phyloP scores from a whole-genome alignment of 208 protist species.

The Leishmania martiniquensis region DNA sequence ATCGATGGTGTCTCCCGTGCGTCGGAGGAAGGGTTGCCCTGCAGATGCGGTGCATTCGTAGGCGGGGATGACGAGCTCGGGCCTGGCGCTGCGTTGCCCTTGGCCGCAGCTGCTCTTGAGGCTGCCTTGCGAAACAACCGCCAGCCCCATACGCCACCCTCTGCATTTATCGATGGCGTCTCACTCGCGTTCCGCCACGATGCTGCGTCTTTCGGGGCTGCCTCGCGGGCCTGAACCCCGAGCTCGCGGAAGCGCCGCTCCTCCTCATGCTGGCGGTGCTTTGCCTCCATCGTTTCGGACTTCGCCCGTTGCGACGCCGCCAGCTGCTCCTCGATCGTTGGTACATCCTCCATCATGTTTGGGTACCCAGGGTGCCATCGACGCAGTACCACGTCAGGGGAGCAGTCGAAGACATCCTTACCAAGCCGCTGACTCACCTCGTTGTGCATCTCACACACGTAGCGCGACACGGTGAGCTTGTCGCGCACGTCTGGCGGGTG shows the following conservation, averaged over 20 bases:
- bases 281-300: slow-evolving; percentile 13
- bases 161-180: not conserved
- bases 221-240: slow-evolving; percentile 13
- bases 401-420: slow-evolving; percentile 79
- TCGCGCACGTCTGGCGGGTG: slow-evolving; percentile 72
- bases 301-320: slow-evolving; percentile 25
- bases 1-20: not conserved
- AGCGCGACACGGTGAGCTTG: slow-evolving; percentile 72
- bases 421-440: slow-evolving; percentile 78
- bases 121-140: slow-evolving; percentile 30
- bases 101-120: not conserved
- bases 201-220: slow-evolving; percentile 6
- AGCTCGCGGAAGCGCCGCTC: slow-evolving; percentile 21
- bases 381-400: slow-evolving; percentile 67
- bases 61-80: not conserved
- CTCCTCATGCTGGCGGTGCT: slow-evolving; percentile 17
- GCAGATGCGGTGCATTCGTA: not conserved
- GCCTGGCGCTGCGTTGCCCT: not conserved
- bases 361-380: slow-evolving; percentile 91
- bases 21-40: not conserved
- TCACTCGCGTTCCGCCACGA: slow-evolving; percentile 12
- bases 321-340: slow-evolving; percentile 68
- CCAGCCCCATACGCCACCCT: slow-evolving; percentile 8
- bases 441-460: slow-evolving; percentile 92
- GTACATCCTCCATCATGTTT: slow-evolving; percentile 77